phyloP scores from a whole-genome alignment of 2,329 filamentous ascomycete genomes.

The Fusarium humuli region DNA sequence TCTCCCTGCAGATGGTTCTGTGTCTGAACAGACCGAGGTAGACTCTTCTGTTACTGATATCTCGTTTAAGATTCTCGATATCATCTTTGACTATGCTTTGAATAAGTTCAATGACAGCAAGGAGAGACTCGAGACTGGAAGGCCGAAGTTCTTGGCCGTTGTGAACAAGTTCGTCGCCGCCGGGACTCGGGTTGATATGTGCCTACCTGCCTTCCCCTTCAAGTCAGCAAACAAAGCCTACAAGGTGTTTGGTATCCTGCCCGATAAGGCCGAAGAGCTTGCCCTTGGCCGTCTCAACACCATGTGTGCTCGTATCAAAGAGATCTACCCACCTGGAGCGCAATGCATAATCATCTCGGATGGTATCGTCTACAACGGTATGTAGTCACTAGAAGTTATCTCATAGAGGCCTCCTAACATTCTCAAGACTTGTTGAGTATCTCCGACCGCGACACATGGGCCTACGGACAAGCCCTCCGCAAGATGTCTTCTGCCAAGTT shows the following conservation, averaged over 20 bases:
- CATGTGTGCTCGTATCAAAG: slow-evolving; percentile 46
- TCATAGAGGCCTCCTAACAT: no score
- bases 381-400: background rate
- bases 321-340: slow-evolving; percentile 48
- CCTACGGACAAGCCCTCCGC: slow-evolving; percentile 60
- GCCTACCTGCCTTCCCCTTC: slow-evolving; percentile 50
- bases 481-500: slow-evolving; percentile 54
- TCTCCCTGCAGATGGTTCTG: background rate
- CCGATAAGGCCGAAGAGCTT: slow-evolving; percentile 50
- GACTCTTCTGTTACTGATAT: background rate
- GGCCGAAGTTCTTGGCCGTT: background rate
- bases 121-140: slow-evolving; percentile 1
- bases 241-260: slow-evolving; percentile 48
- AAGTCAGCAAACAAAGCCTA: slow-evolving; percentile 51
- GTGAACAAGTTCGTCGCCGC: background rate
- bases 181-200: slow-evolving; percentile 20
- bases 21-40: background rate
- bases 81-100: slow-evolving; percentile 17
- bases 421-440: slow-evolving; percentile 60
- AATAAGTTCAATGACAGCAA: slow-evolving; percentile 20
- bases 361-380: slow-evolving; percentile 66
- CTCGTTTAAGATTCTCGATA: background rate
- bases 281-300: slow-evolving; percentile 43
- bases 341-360: slow-evolving; percentile 61
- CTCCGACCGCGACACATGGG: slow-evolving; percentile 60